Evolutionary conservation across 495 filamentous ascomycete genomes (phyloP), one percentile per base, ranked within the genome.

Genomic region (Cetradonia linearis): DNA sequence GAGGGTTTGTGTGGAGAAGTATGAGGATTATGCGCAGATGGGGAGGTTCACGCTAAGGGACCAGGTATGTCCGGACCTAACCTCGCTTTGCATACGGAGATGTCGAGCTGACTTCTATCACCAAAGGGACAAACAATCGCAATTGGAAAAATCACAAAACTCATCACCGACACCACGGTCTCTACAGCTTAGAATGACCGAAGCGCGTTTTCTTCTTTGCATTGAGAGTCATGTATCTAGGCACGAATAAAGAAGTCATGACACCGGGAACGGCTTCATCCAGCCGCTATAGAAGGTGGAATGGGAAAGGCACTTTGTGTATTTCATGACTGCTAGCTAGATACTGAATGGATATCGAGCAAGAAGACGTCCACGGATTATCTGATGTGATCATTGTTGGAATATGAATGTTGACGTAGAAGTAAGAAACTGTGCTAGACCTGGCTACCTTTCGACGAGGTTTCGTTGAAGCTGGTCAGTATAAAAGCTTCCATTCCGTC

Each of bases 51-150:
- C 93, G 5, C 78, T 98, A 59, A 81, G 93, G 77, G 92, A 96
- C 68, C 90, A 95, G 78, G 90, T 94, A 73, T 69, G 78, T 61
- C 11, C 27, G 1, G 38, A 30, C 27, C n/a, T n/a, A n/a, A n/a
- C n/a, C n/a, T n/a, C n/a, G n/a, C n/a, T n/a, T n/a, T n/a, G n/a
- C n/a, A n/a, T n/a, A n/a, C n/a, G n/a, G n/a, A n/a, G n/a, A n/a
- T n/a, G n/a, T n/a, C n/a, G n/a, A n/a, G n/a, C n/a, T n/a, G n/a
- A n/a, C n/a, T n/a, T n/a, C n/a, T n/a, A n/a, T n/a, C n/a, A n/a
- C n/a, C n/a, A n/a, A n/a, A 91, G 88, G 91, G 91, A 58, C 89
- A 95, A 88, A 96, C 91, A 5, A 91, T 96, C 73, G 91, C 91
- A 46, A 96, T 96, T 72, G 91, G 91, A 70, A 96, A 95, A 80